Base-by-base conservation (phyloP, 257 asterid genomes). In the Echites panduratus region DNA sequence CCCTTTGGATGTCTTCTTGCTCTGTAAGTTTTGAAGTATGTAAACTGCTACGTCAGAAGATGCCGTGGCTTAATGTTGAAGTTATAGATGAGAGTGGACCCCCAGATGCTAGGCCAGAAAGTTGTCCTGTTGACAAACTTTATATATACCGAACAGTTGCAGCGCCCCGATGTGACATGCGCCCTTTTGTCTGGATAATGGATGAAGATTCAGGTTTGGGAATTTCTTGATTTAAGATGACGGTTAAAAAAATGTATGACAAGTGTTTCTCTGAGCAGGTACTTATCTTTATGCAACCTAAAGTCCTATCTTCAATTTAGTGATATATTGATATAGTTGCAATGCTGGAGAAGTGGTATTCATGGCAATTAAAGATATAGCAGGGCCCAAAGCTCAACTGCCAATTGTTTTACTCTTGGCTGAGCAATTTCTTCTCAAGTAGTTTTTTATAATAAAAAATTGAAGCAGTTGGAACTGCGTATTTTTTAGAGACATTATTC, bases 1-100 rank as follows among this genome's bases (percentile, higher is more conserved):
- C 99, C 99, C 99, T 94, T 94, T 94, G 99, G 99, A 94, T 94
- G 97, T 94, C 99, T 73, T 83, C 96, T 77, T 95, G 99, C 85
- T 84, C 85, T 47, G 93, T 95, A 11, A 95, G 96, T 83, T 92
- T 82, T 61, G 96, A 90, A 84, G 99, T 97, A 27, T 89, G 98
- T 77, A 92, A 88, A 85, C 74, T 90, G 85, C 88, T 95, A 52
- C 96, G 89, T 49, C 94, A 83, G 82, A 87, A 84, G 90, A 70
- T 92, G 91, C 94, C 96, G 1, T 77, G 88, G 83, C 89, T 92
- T 40, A 95, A 90, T 24, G 97, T 95, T 0, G 99, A 95, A 66
- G 99, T 95, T 16, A 92, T 95, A 35, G 97, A 95, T 74, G 98
- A 95, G 86, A 80, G 92, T 44, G 98, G 90, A 45, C 89, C 91